Percentiles rank a stretch among this genome's conserved stretches.
Conservation (phyloP, 2,329 filamentous ascomycete species). For the Lasiodiplodia sp. region DNA sequence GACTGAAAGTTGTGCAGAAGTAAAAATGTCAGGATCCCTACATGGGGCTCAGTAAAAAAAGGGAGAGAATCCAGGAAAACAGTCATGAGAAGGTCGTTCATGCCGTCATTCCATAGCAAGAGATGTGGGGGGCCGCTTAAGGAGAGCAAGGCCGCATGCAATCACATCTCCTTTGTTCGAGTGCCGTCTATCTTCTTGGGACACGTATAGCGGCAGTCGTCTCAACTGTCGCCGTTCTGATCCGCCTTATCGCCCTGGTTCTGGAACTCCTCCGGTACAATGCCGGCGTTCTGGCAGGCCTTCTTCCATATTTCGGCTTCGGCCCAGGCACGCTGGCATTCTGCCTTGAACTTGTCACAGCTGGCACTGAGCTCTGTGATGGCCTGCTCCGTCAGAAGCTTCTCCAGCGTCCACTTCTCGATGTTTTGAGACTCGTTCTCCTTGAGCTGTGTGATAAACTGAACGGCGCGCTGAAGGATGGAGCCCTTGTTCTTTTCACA, state of each 20-base stretch:
- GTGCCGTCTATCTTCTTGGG: not conserved
- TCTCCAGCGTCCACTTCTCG: constrained; percentile 92
- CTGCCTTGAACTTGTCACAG: constrained; percentile 84
- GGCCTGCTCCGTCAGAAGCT: constrained; percentile 86
- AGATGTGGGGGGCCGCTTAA: not conserved
- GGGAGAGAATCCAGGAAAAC: constrained; percentile 11
- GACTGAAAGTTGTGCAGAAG: constrained; percentile 9
- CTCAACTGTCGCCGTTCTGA: constrained; percentile 44
- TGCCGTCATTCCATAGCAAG: constrained; percentile 19
- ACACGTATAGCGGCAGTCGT: not conserved
- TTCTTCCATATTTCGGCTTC: constrained; percentile 81
- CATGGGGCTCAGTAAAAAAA: not conserved
- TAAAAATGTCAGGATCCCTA: not conserved
- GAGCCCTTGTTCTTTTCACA: constrained; percentile 99
- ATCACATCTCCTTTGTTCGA: not conserved
- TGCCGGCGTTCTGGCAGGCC: constrained; percentile 49
- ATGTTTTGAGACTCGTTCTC: constrained; percentile 94
- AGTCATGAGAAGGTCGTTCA: constrained; percentile 27
- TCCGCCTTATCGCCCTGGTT: constrained; percentile 48
- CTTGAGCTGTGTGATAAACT: constrained; percentile 93
- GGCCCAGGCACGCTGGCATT: constrained; percentile 78
- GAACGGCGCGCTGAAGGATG: constrained; percentile 89
- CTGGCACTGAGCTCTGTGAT: constrained; percentile 86
- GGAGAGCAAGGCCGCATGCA: not conserved
- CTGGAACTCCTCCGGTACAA: constrained; percentile 50